Percentiles rank a stretch among this genome's conserved stretches.
These are phyloP conservation scores for Acanthamoeba lenticulata DNA, from an alignment of 208 protist genomes.

Conservation along the genomic window DNA sequence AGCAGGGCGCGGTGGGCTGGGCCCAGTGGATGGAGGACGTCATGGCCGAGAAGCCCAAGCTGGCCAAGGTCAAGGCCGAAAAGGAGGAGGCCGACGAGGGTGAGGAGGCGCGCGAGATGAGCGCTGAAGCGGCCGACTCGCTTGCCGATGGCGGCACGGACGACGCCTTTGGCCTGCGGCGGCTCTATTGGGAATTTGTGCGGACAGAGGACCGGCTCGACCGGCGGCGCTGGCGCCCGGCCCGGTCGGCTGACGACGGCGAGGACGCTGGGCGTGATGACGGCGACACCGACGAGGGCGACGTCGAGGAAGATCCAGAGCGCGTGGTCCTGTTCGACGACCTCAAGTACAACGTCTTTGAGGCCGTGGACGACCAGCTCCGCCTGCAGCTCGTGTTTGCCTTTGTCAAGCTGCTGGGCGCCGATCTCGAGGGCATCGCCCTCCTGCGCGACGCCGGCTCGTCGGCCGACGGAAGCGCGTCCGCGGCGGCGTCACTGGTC, in stretches of 20 bases:
- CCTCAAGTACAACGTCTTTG: constrained; percentile 30
- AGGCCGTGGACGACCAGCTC: background rate
- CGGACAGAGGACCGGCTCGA: background rate
- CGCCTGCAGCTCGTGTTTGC: constrained; percentile 25
- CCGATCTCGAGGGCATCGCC: background rate
- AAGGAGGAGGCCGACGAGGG: background rate
- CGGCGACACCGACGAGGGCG: background rate
- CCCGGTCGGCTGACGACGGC: background rate
- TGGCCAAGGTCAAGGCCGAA: background rate
- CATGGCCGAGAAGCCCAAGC: constrained; percentile 9
- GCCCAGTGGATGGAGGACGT: constrained; percentile 11
- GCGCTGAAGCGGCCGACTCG: too few species aligned
- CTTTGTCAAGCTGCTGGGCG: constrained; percentile 2
- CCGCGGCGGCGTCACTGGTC: background rate
- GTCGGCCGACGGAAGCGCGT: background rate
- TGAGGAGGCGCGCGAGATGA: background rate
- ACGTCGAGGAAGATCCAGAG: background rate
- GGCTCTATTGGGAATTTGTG: constrained; percentile 26
- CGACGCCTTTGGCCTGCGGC: background rate
- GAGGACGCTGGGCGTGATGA: too few species aligned
- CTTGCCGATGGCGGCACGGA: background rate
- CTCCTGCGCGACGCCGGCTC: background rate
- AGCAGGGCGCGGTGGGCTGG: background rate
- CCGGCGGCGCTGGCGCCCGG: background rate
- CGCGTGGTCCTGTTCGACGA: constrained; percentile 41